Evolutionary conservation across 768 basidiomycete species (phyloP).

Genomic region (Podaxis sp.): DNA sequence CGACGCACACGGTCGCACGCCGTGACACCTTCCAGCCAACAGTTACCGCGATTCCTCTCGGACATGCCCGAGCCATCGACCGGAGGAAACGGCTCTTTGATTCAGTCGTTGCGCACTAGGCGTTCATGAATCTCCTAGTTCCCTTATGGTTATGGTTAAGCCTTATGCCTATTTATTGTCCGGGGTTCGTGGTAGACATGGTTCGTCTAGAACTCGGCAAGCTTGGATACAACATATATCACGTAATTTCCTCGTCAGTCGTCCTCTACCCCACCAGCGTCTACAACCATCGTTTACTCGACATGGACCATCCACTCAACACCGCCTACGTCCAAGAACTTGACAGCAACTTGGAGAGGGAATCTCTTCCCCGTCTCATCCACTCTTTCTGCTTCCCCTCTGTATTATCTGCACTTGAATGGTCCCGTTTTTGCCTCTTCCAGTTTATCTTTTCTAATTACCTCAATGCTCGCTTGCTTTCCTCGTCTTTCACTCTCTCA

Average conservation of each 20-base stretch:
- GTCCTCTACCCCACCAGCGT: neutral
- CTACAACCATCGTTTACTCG: neutral
- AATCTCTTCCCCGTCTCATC: neutral
- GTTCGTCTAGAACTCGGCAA: neutral
- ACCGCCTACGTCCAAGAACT: neutral
- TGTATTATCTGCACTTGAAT: neutral
- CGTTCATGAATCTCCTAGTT: neutral
- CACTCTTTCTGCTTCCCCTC: neutral
- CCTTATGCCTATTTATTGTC: slow-evolving; percentile 2
- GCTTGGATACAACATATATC: neutral
- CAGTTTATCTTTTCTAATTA: neutral
- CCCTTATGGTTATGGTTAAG: slow-evolving; percentile 11
- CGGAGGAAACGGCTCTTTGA: slow-evolving; percentile 12
- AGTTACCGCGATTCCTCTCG: neutral
- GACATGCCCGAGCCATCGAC: slow-evolving; percentile 1
- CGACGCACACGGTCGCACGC: slow-evolving; percentile 11
- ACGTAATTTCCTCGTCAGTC: neutral
- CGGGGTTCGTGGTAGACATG: neutral
- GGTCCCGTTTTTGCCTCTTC: neutral
- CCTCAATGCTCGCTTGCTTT: neutral
- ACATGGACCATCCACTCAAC: neutral
- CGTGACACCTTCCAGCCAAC: neutral
- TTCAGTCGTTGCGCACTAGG: slow-evolving; percentile 11
- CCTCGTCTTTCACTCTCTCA: neutral
- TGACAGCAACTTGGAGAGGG: neutral